phyloP scores from a whole-genome alignment of 2,329 filamentous ascomycete species.

The Hypomyces rosellus region DNA sequence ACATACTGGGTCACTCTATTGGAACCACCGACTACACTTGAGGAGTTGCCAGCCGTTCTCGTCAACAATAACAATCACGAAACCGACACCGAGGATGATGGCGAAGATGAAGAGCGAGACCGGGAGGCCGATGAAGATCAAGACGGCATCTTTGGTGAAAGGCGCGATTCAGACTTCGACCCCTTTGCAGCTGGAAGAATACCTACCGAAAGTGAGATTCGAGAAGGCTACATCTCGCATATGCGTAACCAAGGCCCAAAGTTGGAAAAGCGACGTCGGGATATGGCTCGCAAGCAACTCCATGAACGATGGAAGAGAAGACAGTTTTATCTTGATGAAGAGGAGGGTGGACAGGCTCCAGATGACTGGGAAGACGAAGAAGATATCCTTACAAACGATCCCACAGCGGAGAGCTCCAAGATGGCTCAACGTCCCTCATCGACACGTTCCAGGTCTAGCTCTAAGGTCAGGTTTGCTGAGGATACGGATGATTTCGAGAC shows the following conservation, averaged over 20 bases:
- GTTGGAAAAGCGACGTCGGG: conserved; percentile 34
- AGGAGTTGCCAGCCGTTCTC: conserved; percentile 37
- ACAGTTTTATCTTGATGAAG: conserved; percentile 78
- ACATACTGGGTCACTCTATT: conserved; percentile 39
- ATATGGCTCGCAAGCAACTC: conserved; percentile 46
- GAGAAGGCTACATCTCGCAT: conserved; percentile 30
- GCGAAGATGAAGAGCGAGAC: conserved; percentile 19
- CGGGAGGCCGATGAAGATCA: conserved; percentile 17
- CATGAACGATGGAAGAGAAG: conserved; percentile 70
- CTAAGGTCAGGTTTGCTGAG: conserved; percentile 72
- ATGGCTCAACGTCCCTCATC: conserved; percentile 23
- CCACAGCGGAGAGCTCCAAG: conserved; percentile 38
- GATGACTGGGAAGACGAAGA: conserved; percentile 57
- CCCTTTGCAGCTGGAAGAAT: conserved; percentile 15
- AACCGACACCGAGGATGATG: conserved; percentile 19
- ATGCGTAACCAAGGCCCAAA: conserved; percentile 31
- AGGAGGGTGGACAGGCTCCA: conserved; percentile 66
- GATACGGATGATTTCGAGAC: conserved; percentile 63
- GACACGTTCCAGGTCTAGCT: conserved; percentile 59
- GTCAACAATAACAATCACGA: conserved; percentile 24
- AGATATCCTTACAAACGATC: conserved; percentile 41
- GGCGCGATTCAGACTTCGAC: conserved; percentile 14
- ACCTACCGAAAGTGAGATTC: conserved; percentile 36
- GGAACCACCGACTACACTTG: conserved; percentile 38
- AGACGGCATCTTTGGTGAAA: conserved; percentile 1